phyloP scores from a whole-genome alignment of 2,329 filamentous ascomycete genomes.

The Talaromyces sp. region DNA sequence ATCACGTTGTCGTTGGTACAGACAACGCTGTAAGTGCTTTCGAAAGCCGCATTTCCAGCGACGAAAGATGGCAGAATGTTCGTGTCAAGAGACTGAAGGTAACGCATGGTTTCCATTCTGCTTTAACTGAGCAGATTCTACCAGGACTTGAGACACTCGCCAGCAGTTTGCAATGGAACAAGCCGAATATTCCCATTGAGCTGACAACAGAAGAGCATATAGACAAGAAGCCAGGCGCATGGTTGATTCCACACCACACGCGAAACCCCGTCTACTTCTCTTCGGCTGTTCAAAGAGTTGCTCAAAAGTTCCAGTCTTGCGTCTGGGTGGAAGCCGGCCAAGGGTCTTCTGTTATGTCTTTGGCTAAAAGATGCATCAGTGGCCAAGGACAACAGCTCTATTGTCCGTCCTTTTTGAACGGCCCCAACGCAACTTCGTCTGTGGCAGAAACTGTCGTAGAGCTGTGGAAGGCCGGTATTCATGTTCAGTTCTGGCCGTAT shows the following conservation, averaged over 20 bases:
- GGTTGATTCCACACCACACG: conserved; percentile 28
- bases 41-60: neutral
- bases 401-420: conserved; percentile 3
- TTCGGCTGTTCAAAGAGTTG: conserved; percentile 35
- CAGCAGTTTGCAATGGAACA: neutral
- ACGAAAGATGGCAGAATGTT: conserved; percentile 10
- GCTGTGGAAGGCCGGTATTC: conserved; percentile 24
- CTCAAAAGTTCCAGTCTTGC: conserved; percentile 17
- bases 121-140: conserved; percentile 33
- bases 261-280: conserved; percentile 42
- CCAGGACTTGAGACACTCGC: conserved; percentile 17
- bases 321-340: conserved; percentile 42
- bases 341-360: conserved; percentile 23
- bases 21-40: conserved; percentile 6
- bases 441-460: conserved; percentile 8
- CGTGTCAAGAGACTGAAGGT: conserved; percentile 37
- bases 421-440: conserved; percentile 1
- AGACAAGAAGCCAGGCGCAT: neutral
- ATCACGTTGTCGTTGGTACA: conserved; percentile 38
- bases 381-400: conserved; percentile 1
- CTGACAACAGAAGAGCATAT: conserved; percentile 12
- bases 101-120: conserved; percentile 45
- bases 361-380: neutral
- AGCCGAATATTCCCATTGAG: conserved; percentile 11
- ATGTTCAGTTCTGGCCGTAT: conserved; percentile 24